These are phyloP conservation scores for Scedosporium boydii DNA, from an alignment of 2,329 filamentous ascomycete genomes.

Conservation along the genomic window DNA sequence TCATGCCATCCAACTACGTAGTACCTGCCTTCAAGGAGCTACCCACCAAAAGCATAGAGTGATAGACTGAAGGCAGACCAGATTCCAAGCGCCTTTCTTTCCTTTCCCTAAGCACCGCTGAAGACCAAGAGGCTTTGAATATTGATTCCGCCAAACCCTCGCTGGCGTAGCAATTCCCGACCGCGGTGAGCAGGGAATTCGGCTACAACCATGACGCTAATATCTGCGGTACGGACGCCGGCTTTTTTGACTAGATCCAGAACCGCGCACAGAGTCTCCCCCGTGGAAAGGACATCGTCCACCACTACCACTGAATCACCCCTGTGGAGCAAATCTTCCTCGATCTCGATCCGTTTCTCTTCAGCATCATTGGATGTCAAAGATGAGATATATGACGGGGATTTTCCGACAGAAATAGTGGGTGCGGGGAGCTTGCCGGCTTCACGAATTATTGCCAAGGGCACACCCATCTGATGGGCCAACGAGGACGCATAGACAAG, in stretches of 20 bases:
- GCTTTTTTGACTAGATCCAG: conserved; percentile 35
- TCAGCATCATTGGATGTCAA: conserved; percentile 13
- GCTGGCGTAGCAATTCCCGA: conserved; percentile 30
- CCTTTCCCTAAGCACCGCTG: conserved; percentile 12
- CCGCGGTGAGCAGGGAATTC: conserved; percentile 49
- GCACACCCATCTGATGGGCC: conserved; percentile 27
- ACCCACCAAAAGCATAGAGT: no score
- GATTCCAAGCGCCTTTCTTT: no score
- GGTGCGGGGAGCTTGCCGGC: conserved; percentile 51
- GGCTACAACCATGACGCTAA: conserved; percentile 42
- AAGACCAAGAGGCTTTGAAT: conserved; percentile 44
- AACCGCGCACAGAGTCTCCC: conserved; percentile 43
- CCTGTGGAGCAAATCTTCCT: conserved; percentile 25
- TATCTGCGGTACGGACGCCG: conserved; percentile 27
- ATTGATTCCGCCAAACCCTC: conserved; percentile 38
- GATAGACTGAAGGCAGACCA: no score
- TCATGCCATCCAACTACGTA: no score
- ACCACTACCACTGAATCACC: conserved; percentile 41
- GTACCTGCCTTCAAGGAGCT: no score
- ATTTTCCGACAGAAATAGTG: conserved; percentile 35
- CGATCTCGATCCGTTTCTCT: conserved; percentile 39
- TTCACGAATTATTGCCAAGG: conserved; percentile 41
- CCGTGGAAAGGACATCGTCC: conserved; percentile 51
- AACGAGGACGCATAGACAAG: conserved; percentile 45
- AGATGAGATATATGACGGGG: conserved; percentile 44